Evolutionary conservation across 2,329 filamentous ascomycete species (phyloP).

Genomic region (Nemania abortiva): DNA sequence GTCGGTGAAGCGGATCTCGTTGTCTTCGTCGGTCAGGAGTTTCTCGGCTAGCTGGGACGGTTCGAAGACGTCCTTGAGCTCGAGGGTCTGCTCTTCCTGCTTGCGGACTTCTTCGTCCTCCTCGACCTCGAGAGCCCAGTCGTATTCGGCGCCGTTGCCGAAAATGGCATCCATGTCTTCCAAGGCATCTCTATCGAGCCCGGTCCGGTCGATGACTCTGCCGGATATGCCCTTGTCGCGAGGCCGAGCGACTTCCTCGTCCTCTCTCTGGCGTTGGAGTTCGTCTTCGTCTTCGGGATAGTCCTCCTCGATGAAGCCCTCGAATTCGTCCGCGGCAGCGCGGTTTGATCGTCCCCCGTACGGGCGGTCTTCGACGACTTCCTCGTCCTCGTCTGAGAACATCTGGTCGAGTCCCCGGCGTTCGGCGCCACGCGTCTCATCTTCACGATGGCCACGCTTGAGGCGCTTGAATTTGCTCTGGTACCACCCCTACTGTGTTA

Average conservation of each 20-base stretch:
- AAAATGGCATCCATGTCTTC: conserved; percentile 98
- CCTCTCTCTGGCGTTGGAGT: conserved; percentile 79
- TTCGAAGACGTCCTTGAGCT: conserved; percentile 98
- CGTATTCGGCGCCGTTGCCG: conserved; percentile 94
- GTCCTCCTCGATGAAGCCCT: conserved; percentile 97
- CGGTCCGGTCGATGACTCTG: conserved; percentile 80
- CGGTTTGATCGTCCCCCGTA: conserved; percentile 66
- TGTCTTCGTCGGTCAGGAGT: conserved; percentile 95
- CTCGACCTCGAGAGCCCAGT: conserved; percentile 92
- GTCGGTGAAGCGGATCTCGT: conserved; percentile 87
- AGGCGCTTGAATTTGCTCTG: conserved; percentile 95
- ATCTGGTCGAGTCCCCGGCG: conserved; percentile 88
- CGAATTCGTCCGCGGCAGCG: conserved; percentile 81
- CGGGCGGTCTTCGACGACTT: conserved; percentile 67
- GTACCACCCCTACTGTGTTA: neutral
- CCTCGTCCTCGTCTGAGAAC: conserved; percentile 94
- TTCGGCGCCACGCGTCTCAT: conserved; percentile 72
- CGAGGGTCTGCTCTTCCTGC: conserved; percentile 83
- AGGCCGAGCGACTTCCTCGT: conserved; percentile 88
- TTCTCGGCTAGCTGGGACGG: conserved; percentile 94
- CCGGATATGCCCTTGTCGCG: conserved; percentile 76
- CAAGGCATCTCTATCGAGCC: conserved; percentile 89
- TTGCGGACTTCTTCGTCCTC: conserved; percentile 85
- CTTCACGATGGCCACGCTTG: conserved; percentile 87
- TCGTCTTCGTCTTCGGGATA: conserved; percentile 89